Percentiles rank a stretch among this genome's conserved stretches.
Conservation (phyloP, 2,329 filamentous ascomycete species). For the Neofusicoccum cordaticola region DNA sequence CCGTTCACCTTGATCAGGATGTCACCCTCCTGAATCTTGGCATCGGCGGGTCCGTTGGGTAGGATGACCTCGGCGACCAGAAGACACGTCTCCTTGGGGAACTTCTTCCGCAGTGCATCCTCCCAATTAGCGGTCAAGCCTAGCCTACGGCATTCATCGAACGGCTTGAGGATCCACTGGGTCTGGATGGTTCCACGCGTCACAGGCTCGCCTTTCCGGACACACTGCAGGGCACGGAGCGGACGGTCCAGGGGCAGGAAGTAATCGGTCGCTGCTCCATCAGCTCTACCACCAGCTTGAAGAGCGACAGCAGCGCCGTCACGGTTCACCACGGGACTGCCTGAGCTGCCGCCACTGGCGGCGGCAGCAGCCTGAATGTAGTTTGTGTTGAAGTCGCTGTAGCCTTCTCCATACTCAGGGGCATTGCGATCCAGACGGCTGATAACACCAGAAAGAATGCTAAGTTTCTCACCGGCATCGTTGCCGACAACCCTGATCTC, state of each 20-base stretch:
- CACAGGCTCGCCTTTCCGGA: slow-evolving; percentile 72
- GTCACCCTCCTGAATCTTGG: slow-evolving; percentile 89
- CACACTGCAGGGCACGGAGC: slow-evolving; percentile 78
- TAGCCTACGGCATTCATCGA: slow-evolving; percentile 90
- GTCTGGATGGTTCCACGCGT: slow-evolving; percentile 96
- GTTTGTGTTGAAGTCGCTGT: slow-evolving; percentile 93
- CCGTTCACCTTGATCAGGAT: slow-evolving; percentile 91
- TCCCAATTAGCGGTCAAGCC: slow-evolving; percentile 85
- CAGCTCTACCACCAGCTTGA: slow-evolving; percentile 88
- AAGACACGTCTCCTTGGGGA: slow-evolving; percentile 94
- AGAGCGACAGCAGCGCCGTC: slow-evolving; percentile 88
- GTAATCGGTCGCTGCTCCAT: slow-evolving; percentile 96
- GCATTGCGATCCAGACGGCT: slow-evolving; percentile 94
- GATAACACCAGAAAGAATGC: slow-evolving; percentile 95
- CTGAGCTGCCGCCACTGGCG: slow-evolving; percentile 95
- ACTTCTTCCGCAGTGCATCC: slow-evolving; percentile 73
- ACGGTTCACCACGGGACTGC: slow-evolving; percentile 94
- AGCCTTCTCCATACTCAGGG: slow-evolving; percentile 95
- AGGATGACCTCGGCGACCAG: slow-evolving; percentile 93
- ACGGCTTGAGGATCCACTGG: slow-evolving; percentile 94
- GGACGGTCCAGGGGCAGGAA: slow-evolving; percentile 93
- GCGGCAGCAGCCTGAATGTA: slow-evolving; percentile 98
- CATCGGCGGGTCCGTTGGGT: slow-evolving; percentile 81
- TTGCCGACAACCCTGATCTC: slow-evolving; percentile 98
- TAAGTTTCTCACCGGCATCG: slow-evolving; percentile 96